Percentiles rank a stretch among this genome's conserved stretches.
These are phyloP conservation scores for Oleoguttula mirabilis DNA, from an alignment of 495 filamentous ascomycete species.

Conservation along the genomic window DNA sequence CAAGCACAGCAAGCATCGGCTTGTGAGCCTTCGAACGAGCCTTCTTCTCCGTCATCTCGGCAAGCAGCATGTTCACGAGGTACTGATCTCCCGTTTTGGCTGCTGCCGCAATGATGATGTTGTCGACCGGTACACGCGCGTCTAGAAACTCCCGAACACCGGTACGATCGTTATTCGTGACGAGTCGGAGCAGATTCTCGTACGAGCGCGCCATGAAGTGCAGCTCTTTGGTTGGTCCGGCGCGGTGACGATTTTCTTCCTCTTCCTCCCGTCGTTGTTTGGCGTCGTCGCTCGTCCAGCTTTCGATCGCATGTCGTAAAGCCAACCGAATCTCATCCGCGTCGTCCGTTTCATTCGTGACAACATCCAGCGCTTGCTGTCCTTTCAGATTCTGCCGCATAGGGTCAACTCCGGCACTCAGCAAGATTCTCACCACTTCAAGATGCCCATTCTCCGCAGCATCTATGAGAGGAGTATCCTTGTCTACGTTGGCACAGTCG, in stretches of 20 bases:
- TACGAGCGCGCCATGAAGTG: constrained; percentile 31
- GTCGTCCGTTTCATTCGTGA: constrained; percentile 38
- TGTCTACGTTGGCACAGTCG: constrained; percentile 66
- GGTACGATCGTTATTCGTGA: constrained; percentile 68
- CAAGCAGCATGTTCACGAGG: constrained; percentile 73
- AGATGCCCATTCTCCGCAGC: constrained; percentile 89
- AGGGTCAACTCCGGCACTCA: constrained; percentile 71
- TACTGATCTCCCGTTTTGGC: constrained; percentile 85
- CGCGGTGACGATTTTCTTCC: constrained; percentile 37
- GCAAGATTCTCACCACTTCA: constrained; percentile 76
- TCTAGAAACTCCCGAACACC: constrained; percentile 70
- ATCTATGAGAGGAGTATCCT: constrained; percentile 89
- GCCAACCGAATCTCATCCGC: constrained; percentile 49
- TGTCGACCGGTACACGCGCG: constrained; percentile 62
- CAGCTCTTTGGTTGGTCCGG: constrained; percentile 37
- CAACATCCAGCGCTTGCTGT: constrained; percentile 72
- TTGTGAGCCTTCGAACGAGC: constrained; percentile 49
- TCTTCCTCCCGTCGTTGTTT: constrained; percentile 22
- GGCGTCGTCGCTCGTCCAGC: constrained; percentile 29
- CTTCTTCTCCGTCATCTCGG: constrained; percentile 67
- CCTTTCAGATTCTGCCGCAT: constrained; percentile 75
- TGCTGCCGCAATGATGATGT: constrained; percentile 75
- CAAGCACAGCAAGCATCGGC: constrained; percentile 89
- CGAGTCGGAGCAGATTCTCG: constrained; percentile 67
- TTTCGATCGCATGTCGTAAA: constrained; percentile 35